Evolutionary conservation across 768 basidiomycete genomes (phyloP), one percentile per base, ranked within the genome.

Genomic region (Pulveroboletus frians): DNA sequence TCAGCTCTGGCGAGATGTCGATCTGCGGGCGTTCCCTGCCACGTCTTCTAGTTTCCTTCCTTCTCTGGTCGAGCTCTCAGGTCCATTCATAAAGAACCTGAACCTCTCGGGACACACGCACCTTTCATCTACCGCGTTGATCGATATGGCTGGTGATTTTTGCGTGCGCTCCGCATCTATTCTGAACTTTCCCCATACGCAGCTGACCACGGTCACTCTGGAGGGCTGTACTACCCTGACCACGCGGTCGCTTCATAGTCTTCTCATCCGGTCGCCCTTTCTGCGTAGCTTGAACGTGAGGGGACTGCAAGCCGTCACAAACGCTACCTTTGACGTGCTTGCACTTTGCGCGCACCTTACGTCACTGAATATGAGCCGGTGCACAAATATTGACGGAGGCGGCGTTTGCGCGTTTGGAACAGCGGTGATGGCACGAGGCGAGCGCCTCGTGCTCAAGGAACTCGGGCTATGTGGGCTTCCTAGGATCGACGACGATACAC

Each of bases 1-100:
- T 13, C 88, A 92, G 59, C 74, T 94, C n/a, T 94, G 92, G 92
- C 59, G 69, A 38, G 62, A 76, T 48, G 71, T 89, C 30, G 76
- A 88, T 61, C 71, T 92, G 30, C 75, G 65, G 17, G 67, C 81
- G 1, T 86, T 88, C 62, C 80, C 86, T 13, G 70, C 73, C 32
- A 62, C 84, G 7, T 75, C 84, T 11, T 59, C 72, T 39, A 62
- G 68, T 20, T 67, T 83, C 43, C 61, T 92, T 34, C 53, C 73
- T 31, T 76, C 76, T 32, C 68, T 94, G 26, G 69, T 79, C 34
- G 59, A 73, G 21, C 56, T 65, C 14, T 81, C 79, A 4, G 88
- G 87, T 6, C 71, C 82, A 3, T 92, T 90, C 67, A 72, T 85
- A 43, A 74, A 69, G 53, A 64, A 64, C 32, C 61, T 94, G 50